A percentile compares a stretch with the other conserved stretches of the same genome.
phyloP scores from a whole-genome alignment of 106 monocot genomes.

The Acorus calamus region DNA sequence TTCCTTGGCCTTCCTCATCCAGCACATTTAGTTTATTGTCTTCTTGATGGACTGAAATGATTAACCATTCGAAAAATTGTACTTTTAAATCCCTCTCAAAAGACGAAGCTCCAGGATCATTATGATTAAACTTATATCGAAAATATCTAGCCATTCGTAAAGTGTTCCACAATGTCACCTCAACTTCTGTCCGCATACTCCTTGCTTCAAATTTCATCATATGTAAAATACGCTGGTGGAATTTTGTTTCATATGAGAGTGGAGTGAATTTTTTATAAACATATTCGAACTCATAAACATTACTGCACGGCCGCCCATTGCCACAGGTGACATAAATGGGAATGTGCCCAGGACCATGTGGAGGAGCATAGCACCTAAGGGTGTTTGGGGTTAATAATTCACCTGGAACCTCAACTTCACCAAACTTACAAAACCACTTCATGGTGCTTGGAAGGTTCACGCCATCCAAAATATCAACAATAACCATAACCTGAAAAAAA shows the following conservation, averaged over 20 bases:
- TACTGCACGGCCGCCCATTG: conserved; percentile 38
- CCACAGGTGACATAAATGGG: conserved; percentile 41
- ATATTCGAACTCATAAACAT: conserved; percentile 70
- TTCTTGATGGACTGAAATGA: conserved; percentile 37
- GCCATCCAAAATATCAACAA: too few relatives aligned
- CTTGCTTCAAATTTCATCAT: conserved; percentile 7
- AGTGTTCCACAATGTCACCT: conserved; percentile 19
- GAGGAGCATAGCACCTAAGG: conserved; percentile 36
- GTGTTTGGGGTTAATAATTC: conserved; percentile 22
- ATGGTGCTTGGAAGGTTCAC: not conserved
- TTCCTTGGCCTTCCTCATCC: conserved; percentile 36
- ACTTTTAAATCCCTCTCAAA: conserved; percentile 36
- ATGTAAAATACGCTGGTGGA: too few relatives aligned
- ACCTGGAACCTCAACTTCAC: conserved; percentile 38
- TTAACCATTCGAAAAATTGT: conserved; percentile 41
- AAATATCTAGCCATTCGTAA: conserved; percentile 1
- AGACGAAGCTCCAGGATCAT: conserved; percentile 17
- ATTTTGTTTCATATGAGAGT: too few relatives aligned
- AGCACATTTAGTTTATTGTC: conserved; percentile 36
- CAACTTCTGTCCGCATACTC: conserved; percentile 12
- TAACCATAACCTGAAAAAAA: too few relatives aligned
- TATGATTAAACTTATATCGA: not conserved
- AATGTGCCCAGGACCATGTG: conserved; percentile 29
- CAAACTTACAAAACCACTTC: conserved; percentile 48
- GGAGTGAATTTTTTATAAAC: not conserved